A percentile compares a stretch with the other conserved stretches of the same genome.
These are phyloP conservation scores for Peribolospora kevripleyi DNA, from an alignment of 768 basidiomycete species.

Conservation along the genomic window DNA sequence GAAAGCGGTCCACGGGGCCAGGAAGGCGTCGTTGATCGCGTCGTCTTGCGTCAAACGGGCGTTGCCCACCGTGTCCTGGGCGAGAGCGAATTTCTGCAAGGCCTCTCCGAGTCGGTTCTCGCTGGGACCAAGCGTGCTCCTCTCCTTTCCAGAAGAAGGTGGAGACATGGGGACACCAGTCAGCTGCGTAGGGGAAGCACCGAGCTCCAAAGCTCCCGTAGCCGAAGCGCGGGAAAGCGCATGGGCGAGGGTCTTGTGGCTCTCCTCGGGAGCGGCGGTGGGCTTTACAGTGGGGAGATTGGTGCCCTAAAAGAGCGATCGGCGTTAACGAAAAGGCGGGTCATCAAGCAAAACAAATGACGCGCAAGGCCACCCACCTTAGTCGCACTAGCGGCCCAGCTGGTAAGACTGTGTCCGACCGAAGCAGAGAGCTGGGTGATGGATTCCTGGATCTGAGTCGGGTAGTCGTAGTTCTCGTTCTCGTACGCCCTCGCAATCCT, in stretches of 20 bases:
- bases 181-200: constrained; percentile 8
- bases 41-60: constrained; percentile 62
- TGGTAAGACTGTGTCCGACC: constrained; percentile 49
- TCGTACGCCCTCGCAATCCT: constrained; percentile 79
- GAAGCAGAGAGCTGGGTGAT: constrained; percentile 43
- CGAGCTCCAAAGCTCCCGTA: constrained; percentile 28
- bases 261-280: constrained; percentile 18
- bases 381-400: constrained; percentile 39
- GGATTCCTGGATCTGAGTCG: constrained; percentile 43
- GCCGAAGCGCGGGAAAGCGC: constrained; percentile 66
- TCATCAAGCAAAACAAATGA: neutral
- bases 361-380: constrained; percentile 6
- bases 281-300: constrained; percentile 31
- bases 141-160: neutral
- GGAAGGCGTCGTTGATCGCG: constrained; percentile 28
- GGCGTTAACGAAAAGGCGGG: neutral
- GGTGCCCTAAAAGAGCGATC: constrained; percentile 15
- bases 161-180: neutral
- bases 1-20: constrained; percentile 14
- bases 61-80: constrained; percentile 57
- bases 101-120: constrained; percentile 54
- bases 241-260: constrained; percentile 92
- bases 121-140: constrained; percentile 11
- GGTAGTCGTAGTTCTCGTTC: constrained; percentile 40
- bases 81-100: constrained; percentile 49